phyloP scores from a whole-genome alignment of 805 yeast genomes.

The Priceomyces melissophilus region DNA sequence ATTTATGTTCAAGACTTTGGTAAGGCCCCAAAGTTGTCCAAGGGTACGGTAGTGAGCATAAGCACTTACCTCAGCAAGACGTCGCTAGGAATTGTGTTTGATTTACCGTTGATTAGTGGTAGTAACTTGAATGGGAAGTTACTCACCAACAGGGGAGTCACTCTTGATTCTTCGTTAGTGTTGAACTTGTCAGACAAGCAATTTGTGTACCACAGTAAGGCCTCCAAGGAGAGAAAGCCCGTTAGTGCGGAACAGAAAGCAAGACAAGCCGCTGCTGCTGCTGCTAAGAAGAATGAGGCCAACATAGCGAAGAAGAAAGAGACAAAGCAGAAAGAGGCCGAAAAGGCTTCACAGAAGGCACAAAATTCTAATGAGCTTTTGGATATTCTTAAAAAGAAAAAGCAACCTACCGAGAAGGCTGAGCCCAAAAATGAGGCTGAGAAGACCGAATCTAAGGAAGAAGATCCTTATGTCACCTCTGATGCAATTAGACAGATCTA shows the following conservation, averaged over 20 bases:
- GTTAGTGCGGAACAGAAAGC: constrained; percentile 16
- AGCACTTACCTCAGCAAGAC: constrained; percentile 56
- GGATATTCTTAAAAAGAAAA: constrained; percentile 25
- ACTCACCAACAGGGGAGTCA: constrained; percentile 74
- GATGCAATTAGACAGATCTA: constrained; percentile 40
- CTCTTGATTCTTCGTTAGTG: constrained; percentile 76
- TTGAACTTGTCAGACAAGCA: constrained; percentile 75
- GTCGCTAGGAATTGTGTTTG: constrained; percentile 78
- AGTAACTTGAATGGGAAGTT: constrained; percentile 76
- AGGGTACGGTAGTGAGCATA: constrained; percentile 84
- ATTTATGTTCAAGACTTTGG: constrained; percentile 82
- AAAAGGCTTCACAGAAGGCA: background rate
- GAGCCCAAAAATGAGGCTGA: constrained; percentile 15
- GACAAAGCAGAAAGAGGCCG: constrained; percentile 10
- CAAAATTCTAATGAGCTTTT: constrained; percentile 23
- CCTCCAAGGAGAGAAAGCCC: constrained; percentile 40
- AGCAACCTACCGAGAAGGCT: constrained; percentile 10
- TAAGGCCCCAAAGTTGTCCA: constrained; percentile 79
- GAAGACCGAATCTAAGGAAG: constrained; percentile 9
- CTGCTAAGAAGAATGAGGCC: constrained; percentile 1
- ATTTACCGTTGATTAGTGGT: constrained; percentile 78
- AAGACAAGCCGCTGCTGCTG: constrained; percentile 8
- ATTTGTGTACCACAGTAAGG: constrained; percentile 70
- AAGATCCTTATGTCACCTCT: constrained; percentile 16
- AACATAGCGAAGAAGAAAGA: constrained; percentile 12